phyloP scores from a whole-genome alignment of 164 flowering plant species.

The Nymphaea thermarum region DNA sequence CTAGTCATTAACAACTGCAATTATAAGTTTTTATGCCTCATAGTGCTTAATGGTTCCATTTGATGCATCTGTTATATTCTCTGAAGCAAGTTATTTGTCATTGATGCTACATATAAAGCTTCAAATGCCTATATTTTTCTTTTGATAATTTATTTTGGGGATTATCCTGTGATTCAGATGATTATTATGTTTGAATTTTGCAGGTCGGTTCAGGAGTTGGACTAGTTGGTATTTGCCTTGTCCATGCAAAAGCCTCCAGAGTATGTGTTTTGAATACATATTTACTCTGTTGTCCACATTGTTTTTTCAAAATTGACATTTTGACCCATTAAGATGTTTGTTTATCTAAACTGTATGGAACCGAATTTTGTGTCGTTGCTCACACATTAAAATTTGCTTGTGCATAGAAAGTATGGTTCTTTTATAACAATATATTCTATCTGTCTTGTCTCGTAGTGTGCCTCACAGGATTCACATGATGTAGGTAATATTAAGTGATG shows the following conservation, averaged over 20 bases:
- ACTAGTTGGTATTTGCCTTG: conserved; percentile 78
- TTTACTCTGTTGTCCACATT: too few species aligned
- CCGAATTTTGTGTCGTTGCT: too few species aligned
- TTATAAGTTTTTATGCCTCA: too few species aligned
- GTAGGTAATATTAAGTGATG: conserved; percentile 84
- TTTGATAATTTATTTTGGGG: background rate
- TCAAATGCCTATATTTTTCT: background rate
- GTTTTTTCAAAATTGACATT: too few species aligned
- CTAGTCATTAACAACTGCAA: too few species aligned
- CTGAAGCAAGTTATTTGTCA: background rate
- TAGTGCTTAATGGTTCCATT: too few species aligned
- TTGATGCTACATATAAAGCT: background rate
- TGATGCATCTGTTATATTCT: too few species aligned
- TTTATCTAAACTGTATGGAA: too few species aligned
- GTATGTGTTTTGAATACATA: conserved; percentile 17
- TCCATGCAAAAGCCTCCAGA: conserved; percentile 63
- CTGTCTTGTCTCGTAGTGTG: background rate
- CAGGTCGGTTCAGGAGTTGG: conserved; percentile 99
- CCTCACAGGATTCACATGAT: background rate
- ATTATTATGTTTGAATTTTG: background rate
- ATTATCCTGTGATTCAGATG: background rate
- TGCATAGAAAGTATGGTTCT: too few species aligned
- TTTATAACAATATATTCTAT: too few species aligned
- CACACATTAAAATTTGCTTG: too few species aligned
- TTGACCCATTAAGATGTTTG: too few species aligned